These are phyloP conservation scores for Fraxinus ornus DNA, from an alignment of 305 asterid genomes.

Conservation along the genomic window DNA sequence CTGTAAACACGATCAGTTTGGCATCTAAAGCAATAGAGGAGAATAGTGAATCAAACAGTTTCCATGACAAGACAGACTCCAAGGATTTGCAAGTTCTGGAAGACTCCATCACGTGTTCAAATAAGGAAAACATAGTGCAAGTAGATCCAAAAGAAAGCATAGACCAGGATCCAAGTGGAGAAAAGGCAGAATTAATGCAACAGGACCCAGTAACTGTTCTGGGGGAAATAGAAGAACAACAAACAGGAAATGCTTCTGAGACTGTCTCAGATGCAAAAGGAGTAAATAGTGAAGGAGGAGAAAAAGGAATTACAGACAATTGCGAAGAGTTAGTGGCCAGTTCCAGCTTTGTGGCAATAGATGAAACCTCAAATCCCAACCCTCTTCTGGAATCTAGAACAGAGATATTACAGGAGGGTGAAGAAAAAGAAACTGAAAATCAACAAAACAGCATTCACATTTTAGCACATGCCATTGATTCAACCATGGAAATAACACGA, in stretches of 20 bases:
- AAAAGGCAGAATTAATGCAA: conserved; percentile 20
- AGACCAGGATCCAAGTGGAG: conserved; percentile 23
- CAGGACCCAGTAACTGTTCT: conserved; percentile 14
- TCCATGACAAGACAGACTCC: conserved; percentile 23
- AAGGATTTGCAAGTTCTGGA: conserved; percentile 23
- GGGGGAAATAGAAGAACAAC: conserved; percentile 23
- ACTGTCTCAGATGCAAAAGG: conserved; percentile 25
- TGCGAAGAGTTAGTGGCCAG: conserved; percentile 21
- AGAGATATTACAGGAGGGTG: conserved; percentile 24
- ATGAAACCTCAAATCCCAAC: conserved; percentile 20
- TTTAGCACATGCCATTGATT: conserved; percentile 18
- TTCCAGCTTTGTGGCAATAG: conserved; percentile 18
- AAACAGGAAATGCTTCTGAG: conserved; percentile 15
- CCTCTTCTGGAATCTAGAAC: conserved; percentile 21
- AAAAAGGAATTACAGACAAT: conserved; percentile 17
- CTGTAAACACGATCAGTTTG: conserved; percentile 25
- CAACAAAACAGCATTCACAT: conserved; percentile 28
- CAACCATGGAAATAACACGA: conserved; percentile 20
- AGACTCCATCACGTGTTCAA: conserved; percentile 17
- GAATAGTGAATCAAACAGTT: conserved; percentile 20
- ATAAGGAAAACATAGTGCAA: conserved; percentile 21
- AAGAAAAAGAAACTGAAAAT: conserved; percentile 25
- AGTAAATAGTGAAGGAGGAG: conserved; percentile 16
- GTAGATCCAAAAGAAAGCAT: conserved; percentile 21
- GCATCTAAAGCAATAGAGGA: conserved; percentile 29